Evolutionary conservation across 164 flowering plant genomes (phyloP), one percentile per base, ranked within the genome.

Genomic region (Cinnamomum micranthum): DNA sequence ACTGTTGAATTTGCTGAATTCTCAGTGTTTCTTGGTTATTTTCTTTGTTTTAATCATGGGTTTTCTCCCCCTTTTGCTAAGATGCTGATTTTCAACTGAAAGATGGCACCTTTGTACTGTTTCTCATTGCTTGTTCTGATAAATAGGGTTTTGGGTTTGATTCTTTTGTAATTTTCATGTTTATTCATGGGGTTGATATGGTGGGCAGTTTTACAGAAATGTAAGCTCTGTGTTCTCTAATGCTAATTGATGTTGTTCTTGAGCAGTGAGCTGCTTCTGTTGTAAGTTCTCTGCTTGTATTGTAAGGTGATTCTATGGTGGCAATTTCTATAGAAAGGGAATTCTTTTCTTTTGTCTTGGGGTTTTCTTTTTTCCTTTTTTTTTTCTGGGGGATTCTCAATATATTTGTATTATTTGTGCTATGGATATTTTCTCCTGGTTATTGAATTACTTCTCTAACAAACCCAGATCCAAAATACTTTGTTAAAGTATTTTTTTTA

Each of bases 21-120:
- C 3, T 14, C 60, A 55, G 60, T 55, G 28, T 1, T 76, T 77
- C 28, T 73, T 70, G 72, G 50, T 31, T 65, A 2, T 73, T 31
- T 69, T 63, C 5, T 60, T 23, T 11, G 33, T 25, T 47, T 41
- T 3, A 60, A 27, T 4, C 35, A 59, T 75, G 51, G 11, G n/a
- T 60, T 62, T 2, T 60, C 25, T 41, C 15, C 10, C 3, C 50
- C 22, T 15, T 74, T 55, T 55, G n/a, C 60, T 55, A 55, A 55
- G 60, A 4, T 55, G 60, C n/a, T 55, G 60, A 55, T 2, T 19
- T 64, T 24, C 17, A 14, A 22, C 4, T n/a, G 28, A 64, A 64
- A 24, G 67, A 4, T 66, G 69, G 41, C 28, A 9, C 28, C 69
- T 28, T 31, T 19, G 20, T 66, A 14, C 69, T 14, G 47, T 12